These are phyloP conservation scores for Lactuca sativa DNA, from an alignment of 129 eudicot species.

Conservation along the genomic window DNA sequence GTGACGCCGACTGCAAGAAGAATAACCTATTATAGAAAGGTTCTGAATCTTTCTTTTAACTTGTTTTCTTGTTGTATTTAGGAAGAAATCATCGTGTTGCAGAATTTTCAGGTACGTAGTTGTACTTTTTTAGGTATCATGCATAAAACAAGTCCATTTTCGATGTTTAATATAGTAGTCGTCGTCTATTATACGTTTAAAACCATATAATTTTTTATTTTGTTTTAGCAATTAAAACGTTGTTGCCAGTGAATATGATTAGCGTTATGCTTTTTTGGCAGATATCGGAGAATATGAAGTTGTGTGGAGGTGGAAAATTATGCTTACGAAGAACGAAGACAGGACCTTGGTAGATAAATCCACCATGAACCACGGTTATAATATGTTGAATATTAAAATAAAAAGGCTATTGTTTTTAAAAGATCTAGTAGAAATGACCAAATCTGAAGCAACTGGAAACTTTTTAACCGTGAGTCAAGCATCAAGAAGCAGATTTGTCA, in stretches of 20 bases:
- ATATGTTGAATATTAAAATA: not conserved
- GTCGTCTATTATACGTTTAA: not conserved
- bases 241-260: not conserved
- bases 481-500: slow-evolving; percentile 1
- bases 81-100: slow-evolving; percentile 64
- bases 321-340: slow-evolving; percentile 75
- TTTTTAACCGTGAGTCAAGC: not conserved
- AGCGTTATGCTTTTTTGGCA: slow-evolving; percentile 16
- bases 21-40: too few relatives aligned
- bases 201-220: not conserved
- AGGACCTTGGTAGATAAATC: slow-evolving; percentile 71
- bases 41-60: too few relatives aligned
- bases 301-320: slow-evolving; percentile 31
- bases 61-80: slow-evolving; percentile 7
- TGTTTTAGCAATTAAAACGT: not conserved
- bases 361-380: not conserved
- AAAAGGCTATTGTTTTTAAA: not conserved
- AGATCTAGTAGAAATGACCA: slow-evolving; percentile 2
- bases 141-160: too few relatives aligned
- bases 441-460: not conserved
- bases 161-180: too few relatives aligned
- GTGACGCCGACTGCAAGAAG: not conserved
- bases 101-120: slow-evolving; percentile 64
- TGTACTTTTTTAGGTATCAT: not conserved
- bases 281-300: slow-evolving; percentile 52